Conservation (phyloP, 23 red algal genomes). For the Porphyridium purpureum region DNA sequence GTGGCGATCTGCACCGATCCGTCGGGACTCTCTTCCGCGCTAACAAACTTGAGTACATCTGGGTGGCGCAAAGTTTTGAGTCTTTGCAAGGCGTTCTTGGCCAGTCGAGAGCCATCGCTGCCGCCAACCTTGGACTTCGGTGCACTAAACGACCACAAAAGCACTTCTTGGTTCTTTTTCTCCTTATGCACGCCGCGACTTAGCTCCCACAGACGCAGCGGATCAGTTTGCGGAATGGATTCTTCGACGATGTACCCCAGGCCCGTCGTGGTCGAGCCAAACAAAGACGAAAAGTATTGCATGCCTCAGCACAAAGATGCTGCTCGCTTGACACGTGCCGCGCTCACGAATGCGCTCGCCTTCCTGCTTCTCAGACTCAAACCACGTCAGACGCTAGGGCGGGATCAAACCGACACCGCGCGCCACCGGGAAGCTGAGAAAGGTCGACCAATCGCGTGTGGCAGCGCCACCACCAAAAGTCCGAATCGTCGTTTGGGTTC, state of each 20-base stretch:
- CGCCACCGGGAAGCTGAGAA: too few relatives aligned
- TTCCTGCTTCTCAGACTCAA: too few relatives aligned
- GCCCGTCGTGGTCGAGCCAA: not conserved
- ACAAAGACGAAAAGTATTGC: not conserved
- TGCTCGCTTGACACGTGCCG: too few relatives aligned
- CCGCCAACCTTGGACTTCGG: not conserved
- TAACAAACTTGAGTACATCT: constrained; percentile 67
- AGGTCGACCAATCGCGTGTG: too few relatives aligned
- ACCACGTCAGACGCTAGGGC: too few relatives aligned
- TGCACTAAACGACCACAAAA: not conserved
- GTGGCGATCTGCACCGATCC: constrained; percentile 58
- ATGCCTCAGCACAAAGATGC: too few relatives aligned
- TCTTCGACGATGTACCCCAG: not conserved
- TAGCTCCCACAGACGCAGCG: not conserved
- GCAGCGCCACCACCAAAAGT: too few relatives aligned
- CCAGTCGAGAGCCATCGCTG: not conserved
- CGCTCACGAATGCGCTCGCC: too few relatives aligned
- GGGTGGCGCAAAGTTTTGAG: constrained; percentile 80
- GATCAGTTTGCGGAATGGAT: not conserved
- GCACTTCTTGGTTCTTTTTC: not conserved
- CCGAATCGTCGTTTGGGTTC: too few relatives aligned
- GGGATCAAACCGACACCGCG: too few relatives aligned
- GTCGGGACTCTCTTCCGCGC: constrained; percentile 33
- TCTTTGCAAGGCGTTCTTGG: constrained; percentile 2
- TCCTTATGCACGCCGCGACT: not conserved